Conservation (phyloP, 352 stramenopile genomes). For the Globisporangium nunn region DNA sequence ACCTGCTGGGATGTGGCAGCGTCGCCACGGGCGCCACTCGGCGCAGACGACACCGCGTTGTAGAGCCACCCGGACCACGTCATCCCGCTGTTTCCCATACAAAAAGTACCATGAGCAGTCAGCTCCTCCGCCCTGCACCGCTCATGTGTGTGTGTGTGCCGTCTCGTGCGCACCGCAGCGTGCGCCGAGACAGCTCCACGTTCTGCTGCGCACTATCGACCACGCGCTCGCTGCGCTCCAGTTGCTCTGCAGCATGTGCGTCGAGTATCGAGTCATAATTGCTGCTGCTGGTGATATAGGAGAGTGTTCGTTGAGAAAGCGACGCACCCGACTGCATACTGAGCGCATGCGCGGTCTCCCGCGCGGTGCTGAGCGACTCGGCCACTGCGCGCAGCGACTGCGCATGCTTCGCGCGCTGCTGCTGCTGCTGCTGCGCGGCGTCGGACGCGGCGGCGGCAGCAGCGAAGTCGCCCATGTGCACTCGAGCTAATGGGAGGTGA, state of each 20-base stretch:
- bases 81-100: constrained; percentile 30
- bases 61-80: constrained; percentile 79
- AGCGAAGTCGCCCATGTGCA: constrained; percentile 7
- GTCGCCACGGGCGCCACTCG: constrained; percentile 3
- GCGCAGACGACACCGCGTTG: constrained; percentile 49
- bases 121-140: too few relatives aligned
- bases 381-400: constrained; percentile 47
- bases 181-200: constrained; percentile 48
- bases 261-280: not conserved
- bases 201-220: constrained; percentile 57
- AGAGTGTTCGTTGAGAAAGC: not conserved
- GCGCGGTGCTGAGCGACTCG: constrained; percentile 40
- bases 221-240: constrained; percentile 41
- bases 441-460: constrained; percentile 1
- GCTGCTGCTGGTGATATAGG: not conserved
- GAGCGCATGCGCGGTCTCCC: constrained; percentile 47
- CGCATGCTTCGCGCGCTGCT: constrained; percentile 24
- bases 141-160: too few relatives aligned
- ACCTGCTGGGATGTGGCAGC: not conserved
- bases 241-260: constrained; percentile 28
- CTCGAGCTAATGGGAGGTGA: too few relatives aligned
- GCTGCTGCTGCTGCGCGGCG: constrained; percentile 7
- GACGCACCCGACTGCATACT: constrained; percentile 49
- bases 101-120: too few relatives aligned
- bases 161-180: constrained; percentile 24